These are phyloP conservation scores for Corymbia citriodora DNA, from an alignment of 441 rosid species.

Conservation along the genomic window DNA sequence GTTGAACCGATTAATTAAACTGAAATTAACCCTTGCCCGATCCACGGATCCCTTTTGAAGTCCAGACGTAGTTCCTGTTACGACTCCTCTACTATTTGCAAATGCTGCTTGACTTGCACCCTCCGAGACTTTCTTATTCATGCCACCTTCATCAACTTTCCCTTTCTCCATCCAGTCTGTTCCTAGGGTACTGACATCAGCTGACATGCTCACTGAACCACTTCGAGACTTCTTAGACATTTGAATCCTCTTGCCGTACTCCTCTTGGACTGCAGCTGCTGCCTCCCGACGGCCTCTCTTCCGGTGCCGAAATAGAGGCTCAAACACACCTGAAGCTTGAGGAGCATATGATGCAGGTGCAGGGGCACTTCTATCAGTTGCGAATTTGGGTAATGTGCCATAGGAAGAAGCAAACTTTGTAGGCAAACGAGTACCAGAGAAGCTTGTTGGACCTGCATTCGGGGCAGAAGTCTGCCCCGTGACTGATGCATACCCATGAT, in stretches of 20 bases:
- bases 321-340: conserved; percentile 17
- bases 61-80: background rate
- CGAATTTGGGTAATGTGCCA: conserved; percentile 18
- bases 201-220: conserved; percentile 14
- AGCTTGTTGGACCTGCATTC: conserved; percentile 11
- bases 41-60: conserved; percentile 10
- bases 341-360: conserved; percentile 5
- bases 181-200: conserved; percentile 3
- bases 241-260: conserved; percentile 6
- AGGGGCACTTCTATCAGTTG: conserved; percentile 1
- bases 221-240: conserved; percentile 10
- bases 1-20: background rate
- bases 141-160: conserved; percentile 9
- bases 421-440: conserved; percentile 16
- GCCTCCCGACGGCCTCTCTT: conserved; percentile 22
- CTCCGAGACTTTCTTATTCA: conserved; percentile 1
- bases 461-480: background rate
- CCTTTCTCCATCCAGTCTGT: conserved; percentile 31
- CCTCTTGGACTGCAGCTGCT: conserved; percentile 2
- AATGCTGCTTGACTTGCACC: background rate
- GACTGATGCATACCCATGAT: conserved; percentile 2
- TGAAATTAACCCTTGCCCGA: conserved; percentile 7
- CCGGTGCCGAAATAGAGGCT: conserved; percentile 18
- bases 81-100: conserved; percentile 2
- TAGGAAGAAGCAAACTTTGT: conserved; percentile 12